These are phyloP conservation scores for Penicillium crustosum DNA, from an alignment of 2,329 filamentous ascomycete genomes.

Conservation along the genomic window DNA sequence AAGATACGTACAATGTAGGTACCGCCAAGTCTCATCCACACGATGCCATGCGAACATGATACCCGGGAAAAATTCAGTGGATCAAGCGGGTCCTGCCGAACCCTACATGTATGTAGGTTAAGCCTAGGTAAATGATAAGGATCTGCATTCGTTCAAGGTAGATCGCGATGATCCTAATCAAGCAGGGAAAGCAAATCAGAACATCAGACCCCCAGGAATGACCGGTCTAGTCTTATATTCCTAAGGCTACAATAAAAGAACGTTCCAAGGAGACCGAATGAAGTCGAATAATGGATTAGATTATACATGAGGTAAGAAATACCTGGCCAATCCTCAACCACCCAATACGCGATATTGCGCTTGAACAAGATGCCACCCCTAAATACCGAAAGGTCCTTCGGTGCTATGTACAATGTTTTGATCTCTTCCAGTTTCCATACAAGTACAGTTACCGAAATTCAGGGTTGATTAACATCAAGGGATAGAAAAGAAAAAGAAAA, in stretches of 20 bases:
- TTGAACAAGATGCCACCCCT: background rate
- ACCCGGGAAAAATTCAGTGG: background rate
- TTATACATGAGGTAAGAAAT: background rate
- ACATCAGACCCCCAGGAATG: background rate
- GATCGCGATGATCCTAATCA: background rate
- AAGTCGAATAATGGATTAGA: constrained; percentile 3
- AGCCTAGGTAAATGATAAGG: background rate
- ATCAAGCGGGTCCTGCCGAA: background rate
- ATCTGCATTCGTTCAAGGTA: background rate
- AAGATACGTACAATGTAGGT: background rate
- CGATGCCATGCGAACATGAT: background rate
- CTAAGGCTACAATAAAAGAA: too few relatives aligned
- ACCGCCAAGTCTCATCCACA: background rate
- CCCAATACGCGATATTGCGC: background rate
- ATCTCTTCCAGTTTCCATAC: background rate
- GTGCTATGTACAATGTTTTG: constrained; percentile 7
- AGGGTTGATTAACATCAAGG: background rate
- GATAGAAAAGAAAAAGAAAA: background rate
- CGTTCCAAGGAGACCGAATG: too few relatives aligned
- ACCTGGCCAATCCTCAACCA: background rate
- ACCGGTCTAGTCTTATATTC: background rate
- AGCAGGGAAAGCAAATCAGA: background rate
- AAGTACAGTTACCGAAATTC: background rate
- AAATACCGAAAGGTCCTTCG: background rate
- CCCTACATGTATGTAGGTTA: background rate